Evolutionary conservation across 371 early-diverging fungal species (phyloP).

Genomic region (Amoeboaphelidium occidentale): DNA sequence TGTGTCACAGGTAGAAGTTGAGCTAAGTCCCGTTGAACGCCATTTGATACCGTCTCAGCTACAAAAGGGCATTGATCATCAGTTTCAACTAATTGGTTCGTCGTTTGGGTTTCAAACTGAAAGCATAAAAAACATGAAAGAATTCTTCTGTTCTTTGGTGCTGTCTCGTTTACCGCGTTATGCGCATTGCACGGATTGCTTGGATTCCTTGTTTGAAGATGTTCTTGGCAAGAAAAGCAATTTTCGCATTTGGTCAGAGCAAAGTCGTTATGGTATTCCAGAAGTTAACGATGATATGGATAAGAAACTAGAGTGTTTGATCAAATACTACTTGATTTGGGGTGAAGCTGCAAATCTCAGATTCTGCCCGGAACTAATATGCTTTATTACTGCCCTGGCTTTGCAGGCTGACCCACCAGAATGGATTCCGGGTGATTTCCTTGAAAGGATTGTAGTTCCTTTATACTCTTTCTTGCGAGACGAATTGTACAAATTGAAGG

Average conservation of each 20-base stretch:
- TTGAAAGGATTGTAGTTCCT: conserved; percentile 41
- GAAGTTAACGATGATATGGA: background rate
- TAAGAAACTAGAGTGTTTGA: background rate
- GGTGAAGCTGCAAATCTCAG: conserved; percentile 61
- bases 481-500: conserved; percentile 33
- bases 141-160: background rate
- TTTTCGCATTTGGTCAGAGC: background rate
- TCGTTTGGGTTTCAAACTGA: too few relatives aligned
- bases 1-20: too few relatives aligned
- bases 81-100: too few relatives aligned
- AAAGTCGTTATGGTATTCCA: background rate
- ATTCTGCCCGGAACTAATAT: conserved; percentile 47
- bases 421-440: conserved; percentile 39
- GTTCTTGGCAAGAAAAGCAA: background rate
- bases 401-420: conserved; percentile 17
- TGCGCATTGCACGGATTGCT: background rate
- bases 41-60: too few relatives aligned
- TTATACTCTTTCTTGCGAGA: conserved; percentile 49
- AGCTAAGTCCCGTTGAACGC: too few relatives aligned
- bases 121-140: background rate
- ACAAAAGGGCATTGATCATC: too few relatives aligned
- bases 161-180: background rate
- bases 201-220: background rate
- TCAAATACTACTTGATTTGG: conserved; percentile 46
- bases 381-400: conserved; percentile 58